Conservation (phyloP, 2,329 filamentous ascomycete species). For the Stenocarpella maydis region DNA sequence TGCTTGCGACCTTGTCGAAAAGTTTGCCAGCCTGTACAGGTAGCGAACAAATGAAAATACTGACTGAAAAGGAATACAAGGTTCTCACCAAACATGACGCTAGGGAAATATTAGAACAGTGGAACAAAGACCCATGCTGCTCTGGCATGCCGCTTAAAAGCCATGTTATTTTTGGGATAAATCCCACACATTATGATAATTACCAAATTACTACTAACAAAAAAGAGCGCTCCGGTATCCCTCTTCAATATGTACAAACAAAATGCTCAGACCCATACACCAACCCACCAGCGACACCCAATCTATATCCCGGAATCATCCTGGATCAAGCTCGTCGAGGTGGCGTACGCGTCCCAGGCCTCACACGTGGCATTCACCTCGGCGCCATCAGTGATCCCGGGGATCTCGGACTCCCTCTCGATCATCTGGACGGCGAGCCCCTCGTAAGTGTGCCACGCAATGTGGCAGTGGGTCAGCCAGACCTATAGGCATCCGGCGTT, state of each 20-base stretch:
- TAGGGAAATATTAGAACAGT: no score
- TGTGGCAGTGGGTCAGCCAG: constrained; percentile 42
- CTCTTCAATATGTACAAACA: constrained; percentile 24
- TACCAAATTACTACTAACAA: background rate
- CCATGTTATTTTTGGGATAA: background rate
- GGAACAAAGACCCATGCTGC: no score
- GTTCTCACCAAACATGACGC: no score
- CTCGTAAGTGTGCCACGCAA: constrained; percentile 46
- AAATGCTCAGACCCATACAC: background rate
- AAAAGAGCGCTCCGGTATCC: constrained; percentile 9
- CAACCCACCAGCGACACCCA: background rate
- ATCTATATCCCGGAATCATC: constrained; percentile 28
- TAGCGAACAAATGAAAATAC: no score
- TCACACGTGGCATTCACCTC: constrained; percentile 27
- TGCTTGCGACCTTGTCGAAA: no score
- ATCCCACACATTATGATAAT: constrained; percentile 14
- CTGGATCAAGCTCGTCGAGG: background rate
- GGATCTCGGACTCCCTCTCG: constrained; percentile 40
- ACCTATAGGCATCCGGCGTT: constrained; percentile 37
- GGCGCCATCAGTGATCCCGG: constrained; percentile 29
- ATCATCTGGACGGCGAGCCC: constrained; percentile 49
- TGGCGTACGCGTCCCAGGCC: constrained; percentile 26
- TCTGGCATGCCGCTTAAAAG: background rate
- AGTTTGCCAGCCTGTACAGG: no score
- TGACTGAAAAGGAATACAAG: no score